phyloP scores from a whole-genome alignment of 129 eudicot genomes.

The Artemisia annua region DNA sequence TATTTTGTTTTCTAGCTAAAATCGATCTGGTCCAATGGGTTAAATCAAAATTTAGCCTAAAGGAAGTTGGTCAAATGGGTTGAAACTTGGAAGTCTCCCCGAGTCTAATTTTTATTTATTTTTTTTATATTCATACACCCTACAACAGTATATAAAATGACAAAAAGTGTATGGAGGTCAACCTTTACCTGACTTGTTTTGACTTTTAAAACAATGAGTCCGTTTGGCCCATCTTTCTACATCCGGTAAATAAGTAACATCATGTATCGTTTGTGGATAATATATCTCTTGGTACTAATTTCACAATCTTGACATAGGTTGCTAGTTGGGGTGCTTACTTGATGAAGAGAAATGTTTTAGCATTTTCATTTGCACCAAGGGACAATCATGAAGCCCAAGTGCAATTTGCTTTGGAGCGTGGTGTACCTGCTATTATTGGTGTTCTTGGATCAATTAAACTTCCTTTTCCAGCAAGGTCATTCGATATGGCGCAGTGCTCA shows the following conservation, averaged over 20 bases:
- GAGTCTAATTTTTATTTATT: no score
- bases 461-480: constrained; percentile 88
- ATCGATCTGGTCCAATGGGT: no score
- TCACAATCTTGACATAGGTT: constrained; percentile 45
- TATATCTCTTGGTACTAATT: constrained; percentile 9
- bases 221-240: no score
- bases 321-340: constrained; percentile 99
- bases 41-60: no score
- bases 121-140: no score
- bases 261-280: background rate
- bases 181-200: no score
- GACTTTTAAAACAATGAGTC: background rate
- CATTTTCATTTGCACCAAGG: constrained; percentile 95
- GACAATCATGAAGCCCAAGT: constrained; percentile 99
- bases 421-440: constrained; percentile 90
- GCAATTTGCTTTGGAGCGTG: constrained; percentile 93
- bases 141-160: no score
- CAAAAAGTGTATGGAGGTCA: no score
- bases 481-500: constrained; percentile 97
- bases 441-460: constrained; percentile 84
- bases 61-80: no score
- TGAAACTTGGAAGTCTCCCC: no score
- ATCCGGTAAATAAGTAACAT: no score
- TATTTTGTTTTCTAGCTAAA: no score
- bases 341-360: constrained; percentile 81